A percentile compares a stretch with the other conserved stretches of the same genome.
Conservation (phyloP, 352 stramenopile genomes). For the Phytophthora gonapodyides region DNA sequence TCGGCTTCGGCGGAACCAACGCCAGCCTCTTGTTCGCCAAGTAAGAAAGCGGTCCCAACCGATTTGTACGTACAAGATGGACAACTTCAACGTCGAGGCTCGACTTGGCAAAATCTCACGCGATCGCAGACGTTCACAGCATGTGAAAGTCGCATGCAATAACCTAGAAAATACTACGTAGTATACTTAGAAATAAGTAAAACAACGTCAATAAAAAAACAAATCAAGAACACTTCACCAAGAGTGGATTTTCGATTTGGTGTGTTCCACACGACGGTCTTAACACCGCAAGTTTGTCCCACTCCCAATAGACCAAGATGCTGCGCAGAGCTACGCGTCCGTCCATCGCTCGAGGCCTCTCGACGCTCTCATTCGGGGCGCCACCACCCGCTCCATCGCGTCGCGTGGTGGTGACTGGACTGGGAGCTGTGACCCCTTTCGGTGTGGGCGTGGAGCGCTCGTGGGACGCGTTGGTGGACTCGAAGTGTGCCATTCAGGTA, state of each 20-base stretch:
- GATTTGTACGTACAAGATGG: neutral
- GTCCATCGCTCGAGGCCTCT: conserved; percentile 43
- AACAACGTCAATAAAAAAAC: too few species aligned
- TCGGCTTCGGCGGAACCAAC: conserved; percentile 98
- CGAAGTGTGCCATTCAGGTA: conserved; percentile 78
- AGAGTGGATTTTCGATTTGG: conserved; percentile 5
- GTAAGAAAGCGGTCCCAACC: conserved; percentile 15
- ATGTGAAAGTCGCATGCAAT: neutral
- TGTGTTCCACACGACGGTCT: conserved; percentile 15
- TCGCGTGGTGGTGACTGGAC: conserved; percentile 92
- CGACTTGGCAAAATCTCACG: too few species aligned
- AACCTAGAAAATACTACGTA: neutral
- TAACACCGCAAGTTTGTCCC: neutral
- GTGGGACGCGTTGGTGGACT: conserved; percentile 84
- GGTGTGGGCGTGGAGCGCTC: conserved; percentile 82
- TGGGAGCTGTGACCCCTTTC: conserved; percentile 92
- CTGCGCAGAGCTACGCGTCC: conserved; percentile 16
- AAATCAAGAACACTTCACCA: too few species aligned
- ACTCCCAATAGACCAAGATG: conserved; percentile 17
- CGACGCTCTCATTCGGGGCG: conserved; percentile 68
- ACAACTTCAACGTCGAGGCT: neutral
- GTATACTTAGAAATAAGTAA: too few species aligned
- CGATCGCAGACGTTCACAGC: too few species aligned
- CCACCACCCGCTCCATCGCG: conserved; percentile 62
- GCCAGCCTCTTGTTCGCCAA: conserved; percentile 73